Evolutionary conservation across 768 basidiomycete genomes (phyloP).

Genomic region (Boletus pseudo-olivaceus): DNA sequence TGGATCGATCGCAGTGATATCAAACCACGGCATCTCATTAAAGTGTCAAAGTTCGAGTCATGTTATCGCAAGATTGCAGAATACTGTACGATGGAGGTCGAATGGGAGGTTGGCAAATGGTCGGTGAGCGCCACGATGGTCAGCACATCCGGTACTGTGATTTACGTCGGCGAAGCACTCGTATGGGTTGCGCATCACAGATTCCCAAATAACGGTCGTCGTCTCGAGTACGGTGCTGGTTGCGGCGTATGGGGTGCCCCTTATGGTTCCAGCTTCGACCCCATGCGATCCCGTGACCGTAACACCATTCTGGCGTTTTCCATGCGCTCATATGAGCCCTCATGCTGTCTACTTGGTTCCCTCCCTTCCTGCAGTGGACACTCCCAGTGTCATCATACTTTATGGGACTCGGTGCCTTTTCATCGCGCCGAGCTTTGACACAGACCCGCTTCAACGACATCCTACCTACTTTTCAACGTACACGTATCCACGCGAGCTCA

Average conservation of each 20-base stretch:
- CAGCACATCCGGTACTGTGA: not conserved
- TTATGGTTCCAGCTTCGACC: not conserved
- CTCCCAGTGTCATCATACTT: conserved; percentile 6
- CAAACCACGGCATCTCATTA: not conserved
- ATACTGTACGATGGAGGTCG: not conserved
- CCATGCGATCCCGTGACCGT: not conserved
- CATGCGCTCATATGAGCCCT: conserved; percentile 6
- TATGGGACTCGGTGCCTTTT: conserved; percentile 10
- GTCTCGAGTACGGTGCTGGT: conserved; percentile 1
- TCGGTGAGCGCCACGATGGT: not conserved
- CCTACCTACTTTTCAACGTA: conserved; percentile 15
- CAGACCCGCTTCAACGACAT: not conserved
- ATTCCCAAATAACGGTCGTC: conserved; percentile 6
- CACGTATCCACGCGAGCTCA: not conserved
- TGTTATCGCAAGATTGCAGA: not conserved
- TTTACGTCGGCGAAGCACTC: conserved; percentile 1
- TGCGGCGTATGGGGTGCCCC: conserved; percentile 3
- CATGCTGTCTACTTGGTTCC: conserved; percentile 10
- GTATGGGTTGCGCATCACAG: conserved; percentile 6
- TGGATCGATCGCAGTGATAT: conserved; percentile 1
- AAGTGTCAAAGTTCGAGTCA: not conserved
- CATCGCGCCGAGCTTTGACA: not conserved
- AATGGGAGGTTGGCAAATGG: not conserved
- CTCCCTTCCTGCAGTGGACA: conserved; percentile 7
- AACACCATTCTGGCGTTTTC: not conserved